Conservation (phyloP, 2,329 filamentous ascomycete species). For the Sarocladium oryzae region DNA sequence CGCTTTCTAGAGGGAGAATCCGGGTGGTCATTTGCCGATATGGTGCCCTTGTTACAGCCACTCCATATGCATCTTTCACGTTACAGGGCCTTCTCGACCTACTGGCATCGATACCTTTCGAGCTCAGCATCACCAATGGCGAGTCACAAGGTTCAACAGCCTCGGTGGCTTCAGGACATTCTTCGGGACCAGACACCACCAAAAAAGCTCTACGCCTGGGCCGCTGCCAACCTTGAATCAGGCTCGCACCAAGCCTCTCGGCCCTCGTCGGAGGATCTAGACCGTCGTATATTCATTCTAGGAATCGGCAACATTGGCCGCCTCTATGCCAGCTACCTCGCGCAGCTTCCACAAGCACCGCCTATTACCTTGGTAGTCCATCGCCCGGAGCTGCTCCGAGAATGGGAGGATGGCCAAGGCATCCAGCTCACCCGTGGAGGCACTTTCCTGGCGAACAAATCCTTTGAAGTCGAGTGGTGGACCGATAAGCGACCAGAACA, state of each 20-base stretch:
- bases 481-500: conserved; percentile 27
- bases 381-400: conserved; percentile 39
- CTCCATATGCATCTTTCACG: neutral
- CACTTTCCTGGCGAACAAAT: conserved; percentile 22
- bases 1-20: no score
- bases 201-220: conserved; percentile 32
- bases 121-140: neutral
- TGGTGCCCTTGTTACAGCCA: neutral
- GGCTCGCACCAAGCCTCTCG: neutral
- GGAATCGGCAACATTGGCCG: conserved; percentile 77
- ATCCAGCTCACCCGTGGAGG: conserved; percentile 36
- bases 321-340: conserved; percentile 68
- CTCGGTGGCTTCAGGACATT: conserved; percentile 28
- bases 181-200: conserved; percentile 19
- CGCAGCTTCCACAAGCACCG: conserved; percentile 51
- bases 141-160: conserved; percentile 14
- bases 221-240: conserved; percentile 20
- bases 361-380: conserved; percentile 79
- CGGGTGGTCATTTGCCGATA: no score
- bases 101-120: neutral
- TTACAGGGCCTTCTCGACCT: neutral
- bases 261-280: conserved; percentile 12
- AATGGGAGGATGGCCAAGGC: conserved; percentile 39
- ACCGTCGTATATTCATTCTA: conserved; percentile 64
- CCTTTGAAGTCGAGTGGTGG: conserved; percentile 50